These are phyloP conservation scores for Leccinum uliginosum DNA, from an alignment of 768 basidiomycete genomes.

Conservation along the genomic window DNA sequence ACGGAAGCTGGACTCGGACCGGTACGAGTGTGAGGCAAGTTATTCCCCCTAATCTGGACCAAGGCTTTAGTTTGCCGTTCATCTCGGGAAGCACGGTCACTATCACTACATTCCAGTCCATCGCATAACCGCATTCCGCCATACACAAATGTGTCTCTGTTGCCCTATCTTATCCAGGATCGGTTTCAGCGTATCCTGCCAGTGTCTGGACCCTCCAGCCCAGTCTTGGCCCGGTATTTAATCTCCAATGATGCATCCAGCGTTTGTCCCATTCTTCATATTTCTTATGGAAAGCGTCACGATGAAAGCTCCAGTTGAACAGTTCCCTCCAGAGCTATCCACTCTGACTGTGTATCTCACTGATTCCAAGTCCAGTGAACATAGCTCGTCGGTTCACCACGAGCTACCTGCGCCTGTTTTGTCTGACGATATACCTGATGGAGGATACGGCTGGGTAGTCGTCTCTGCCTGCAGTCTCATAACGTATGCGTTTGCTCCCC, in stretches of 20 bases:
- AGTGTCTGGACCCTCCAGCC: not conserved
- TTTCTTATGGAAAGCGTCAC: not conserved
- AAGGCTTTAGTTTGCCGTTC: too few species aligned
- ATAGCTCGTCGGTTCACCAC: not conserved
- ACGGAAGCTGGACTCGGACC: too few species aligned
- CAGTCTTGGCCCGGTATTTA: not conserved
- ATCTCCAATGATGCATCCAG: not conserved
- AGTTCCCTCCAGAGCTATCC: not conserved
- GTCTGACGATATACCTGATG: slow-evolving; percentile 23
- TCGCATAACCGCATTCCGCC: too few species aligned
- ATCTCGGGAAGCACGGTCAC: too few species aligned
- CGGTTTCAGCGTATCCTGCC: not conserved
- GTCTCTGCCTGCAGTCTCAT: slow-evolving; percentile 27
- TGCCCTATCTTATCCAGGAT: not conserved
- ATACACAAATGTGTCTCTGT: too few species aligned
- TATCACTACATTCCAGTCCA: too few species aligned
- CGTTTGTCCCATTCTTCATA: not conserved
- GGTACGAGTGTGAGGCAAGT: too few species aligned
- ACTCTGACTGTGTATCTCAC: not conserved
- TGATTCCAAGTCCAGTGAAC: not conserved
- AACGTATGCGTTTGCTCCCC: slow-evolving; percentile 16
- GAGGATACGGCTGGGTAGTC: slow-evolving; percentile 33
- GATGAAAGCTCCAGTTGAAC: slow-evolving; percentile 1
- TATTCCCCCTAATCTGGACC: too few species aligned
- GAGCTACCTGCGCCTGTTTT: not conserved